Percentiles rank a stretch among this genome's conserved stretches.
Conservation (phyloP, 1,284 basidiomycete genomes). For the Papiliotrema flavescens region DNA sequence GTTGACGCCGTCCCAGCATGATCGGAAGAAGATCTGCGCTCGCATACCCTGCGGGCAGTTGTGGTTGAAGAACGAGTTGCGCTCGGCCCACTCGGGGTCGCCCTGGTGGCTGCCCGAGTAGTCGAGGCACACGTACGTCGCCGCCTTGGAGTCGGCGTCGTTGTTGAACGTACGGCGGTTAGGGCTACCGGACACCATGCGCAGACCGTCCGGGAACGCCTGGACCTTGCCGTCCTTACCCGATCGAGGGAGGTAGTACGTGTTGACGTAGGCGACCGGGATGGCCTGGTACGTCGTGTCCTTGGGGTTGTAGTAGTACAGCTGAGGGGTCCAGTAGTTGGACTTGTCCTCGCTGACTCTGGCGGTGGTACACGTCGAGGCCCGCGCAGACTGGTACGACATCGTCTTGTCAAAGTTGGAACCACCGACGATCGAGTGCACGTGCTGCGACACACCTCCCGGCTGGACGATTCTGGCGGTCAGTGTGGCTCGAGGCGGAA, state of each 20-base stretch:
- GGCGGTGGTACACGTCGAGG: constrained; percentile 47
- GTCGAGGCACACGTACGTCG: constrained; percentile 51
- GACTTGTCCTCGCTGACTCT: constrained; percentile 48
- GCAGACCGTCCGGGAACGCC: constrained; percentile 50
- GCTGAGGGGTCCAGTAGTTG: constrained; percentile 51
- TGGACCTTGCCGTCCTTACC: constrained; percentile 28
- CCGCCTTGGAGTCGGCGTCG: constrained; percentile 33
- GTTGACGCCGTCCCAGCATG: constrained; percentile 53
- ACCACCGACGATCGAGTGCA: constrained; percentile 49
- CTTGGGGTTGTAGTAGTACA: constrained; percentile 49
- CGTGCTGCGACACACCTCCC: constrained; percentile 34
- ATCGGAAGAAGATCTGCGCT: constrained; percentile 48
- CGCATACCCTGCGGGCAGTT: constrained; percentile 48
- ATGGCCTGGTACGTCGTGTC: constrained; percentile 38
- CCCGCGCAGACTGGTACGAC: constrained; percentile 33
- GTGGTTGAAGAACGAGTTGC: constrained; percentile 43
- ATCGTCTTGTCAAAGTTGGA: constrained; percentile 45
- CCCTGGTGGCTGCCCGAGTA: constrained; percentile 30
- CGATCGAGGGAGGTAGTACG: constrained; percentile 45
- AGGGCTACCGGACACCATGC: constrained; percentile 50
- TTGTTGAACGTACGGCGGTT: constrained; percentile 27
- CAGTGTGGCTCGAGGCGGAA: neutral
- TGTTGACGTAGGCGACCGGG: constrained; percentile 29
- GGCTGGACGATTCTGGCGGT: constrained; percentile 34
- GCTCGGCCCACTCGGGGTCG: constrained; percentile 35